These are phyloP conservation scores for Hanseniaspora valbyensis DNA, from an alignment of 805 yeast genomes.

Conservation along the genomic window DNA sequence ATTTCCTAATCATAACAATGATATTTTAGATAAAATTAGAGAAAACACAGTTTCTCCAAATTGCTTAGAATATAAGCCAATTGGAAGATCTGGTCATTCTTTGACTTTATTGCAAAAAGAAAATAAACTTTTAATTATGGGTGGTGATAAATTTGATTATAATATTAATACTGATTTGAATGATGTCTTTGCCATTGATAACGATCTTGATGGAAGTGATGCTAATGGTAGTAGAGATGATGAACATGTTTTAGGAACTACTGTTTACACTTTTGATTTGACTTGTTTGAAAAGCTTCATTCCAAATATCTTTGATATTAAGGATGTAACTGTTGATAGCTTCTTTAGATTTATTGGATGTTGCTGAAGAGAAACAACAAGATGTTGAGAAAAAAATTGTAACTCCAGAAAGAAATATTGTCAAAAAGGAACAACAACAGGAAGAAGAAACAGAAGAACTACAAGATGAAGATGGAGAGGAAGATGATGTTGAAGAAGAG, in stretches of 20 bases:
- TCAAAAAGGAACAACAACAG: background rate
- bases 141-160: conserved; percentile 76
- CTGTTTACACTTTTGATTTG: conserved; percentile 55
- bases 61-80: conserved; percentile 35
- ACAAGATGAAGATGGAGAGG: background rate
- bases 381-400: background rate
- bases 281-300: conserved; percentile 28
- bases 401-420: background rate
- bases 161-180: conserved; percentile 8
- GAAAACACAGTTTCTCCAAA: conserved; percentile 14
- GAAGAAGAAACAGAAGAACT: background rate
- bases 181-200: conserved; percentile 9
- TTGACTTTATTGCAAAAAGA: conserved; percentile 51
- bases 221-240: conserved; percentile 43
- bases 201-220: conserved; percentile 34
- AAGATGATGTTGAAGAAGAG: too few species aligned
- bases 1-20: conserved; percentile 31
- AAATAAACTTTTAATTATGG: conserved; percentile 71
- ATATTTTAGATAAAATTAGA: conserved; percentile 28
- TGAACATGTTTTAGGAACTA: conserved; percentile 43
- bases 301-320: conserved; percentile 28
- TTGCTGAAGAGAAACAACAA: background rate
- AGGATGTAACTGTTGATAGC: background rate
- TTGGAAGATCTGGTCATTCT: conserved; percentile 86
- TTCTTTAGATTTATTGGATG: conserved; percentile 4